phyloP scores from a whole-genome alignment of 2,329 filamentous ascomycete species.

The Phialocephala sp. region DNA sequence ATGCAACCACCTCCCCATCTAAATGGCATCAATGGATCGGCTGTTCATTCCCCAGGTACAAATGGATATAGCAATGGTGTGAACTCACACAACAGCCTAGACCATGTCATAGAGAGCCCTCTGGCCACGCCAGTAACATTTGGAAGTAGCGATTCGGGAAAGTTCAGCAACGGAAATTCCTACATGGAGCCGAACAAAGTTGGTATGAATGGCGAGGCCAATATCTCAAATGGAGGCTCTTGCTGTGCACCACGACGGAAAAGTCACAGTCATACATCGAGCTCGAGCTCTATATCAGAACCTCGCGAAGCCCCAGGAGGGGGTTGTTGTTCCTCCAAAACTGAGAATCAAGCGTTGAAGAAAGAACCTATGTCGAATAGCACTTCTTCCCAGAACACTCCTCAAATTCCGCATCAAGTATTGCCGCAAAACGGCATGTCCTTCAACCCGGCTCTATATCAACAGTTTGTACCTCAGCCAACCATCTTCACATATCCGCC shows the following conservation, averaged over 20 bases:
- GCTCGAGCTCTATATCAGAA: conserved; percentile 33
- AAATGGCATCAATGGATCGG: conserved; percentile 14
- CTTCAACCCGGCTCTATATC: conserved; percentile 32
- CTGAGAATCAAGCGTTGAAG: conserved; percentile 24
- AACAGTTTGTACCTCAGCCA: conserved; percentile 45
- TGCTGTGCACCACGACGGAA: conserved; percentile 35
- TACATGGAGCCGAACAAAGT: conserved; percentile 5
- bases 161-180: conserved; percentile 25
- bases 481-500: conserved; percentile 59
- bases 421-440: conserved; percentile 34
- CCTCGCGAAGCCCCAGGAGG: conserved; percentile 28
- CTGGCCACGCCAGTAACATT: conserved; percentile 31
- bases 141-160: conserved; percentile 24
- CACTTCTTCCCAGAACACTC: conserved; percentile 22
- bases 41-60: conserved; percentile 16
- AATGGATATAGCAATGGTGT: conserved; percentile 33
- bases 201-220: not conserved
- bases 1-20: conserved; percentile 33
- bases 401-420: conserved; percentile 38
- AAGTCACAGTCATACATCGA: conserved; percentile 36
- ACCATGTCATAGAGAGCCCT: conserved; percentile 36
- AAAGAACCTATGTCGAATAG: conserved; percentile 27
- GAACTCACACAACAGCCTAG: conserved; percentile 20
- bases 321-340: conserved; percentile 48
- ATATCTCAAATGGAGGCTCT: conserved; percentile 24